Evolutionary conservation across 129 eudicot genomes (phyloP), one percentile per base, ranked within the genome.

Genomic region (Flaveria ramosissima): DNA sequence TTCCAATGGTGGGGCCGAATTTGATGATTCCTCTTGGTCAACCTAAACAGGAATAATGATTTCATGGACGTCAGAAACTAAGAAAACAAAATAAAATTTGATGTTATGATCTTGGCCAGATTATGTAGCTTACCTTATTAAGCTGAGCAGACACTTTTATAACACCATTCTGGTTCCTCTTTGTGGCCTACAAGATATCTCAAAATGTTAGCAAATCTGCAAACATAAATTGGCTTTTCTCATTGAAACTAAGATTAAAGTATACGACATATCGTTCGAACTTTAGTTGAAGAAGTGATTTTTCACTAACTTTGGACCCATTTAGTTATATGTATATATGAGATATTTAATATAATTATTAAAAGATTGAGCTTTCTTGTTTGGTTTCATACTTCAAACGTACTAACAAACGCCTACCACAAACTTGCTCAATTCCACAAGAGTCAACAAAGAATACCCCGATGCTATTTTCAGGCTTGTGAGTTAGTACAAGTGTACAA

Each of bases 141-240:
- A 82, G 90, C 85, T 82, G 89, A 77, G 91, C 88, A 82, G 76
- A 79, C 68, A 76, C 91, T 85, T 80, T 82, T 60, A 84, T 48
- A 78, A 39, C 79, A 76, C 83, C 84, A 80, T 79, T 74, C 76
- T 84, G 87, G 84, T 66, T 80, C 68, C 72, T 75, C 77, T 78
- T 84, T 50, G 85, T 84, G 62, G 84, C 83, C 94, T 84, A 78
- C 80, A 71, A 13, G 51, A 78, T 60, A n/a, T 9, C 55, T 20
- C 51, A 26, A 20, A 52, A 51, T 32, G 81, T 77, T 52, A 77
- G 56, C 74, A 53, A 57, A 57, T 57, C 39, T 32, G 39, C 39
- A 32, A 32, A 53, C 24, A 53, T 53, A 53, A 19, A 15, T 32
- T 32, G 39, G 39, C 39, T 32, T 32, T 32, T 32, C 39, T 32